These are phyloP conservation scores for Lactarius akahatsu DNA, from an alignment of 768 basidiomycete species.

Conservation along the genomic window DNA sequence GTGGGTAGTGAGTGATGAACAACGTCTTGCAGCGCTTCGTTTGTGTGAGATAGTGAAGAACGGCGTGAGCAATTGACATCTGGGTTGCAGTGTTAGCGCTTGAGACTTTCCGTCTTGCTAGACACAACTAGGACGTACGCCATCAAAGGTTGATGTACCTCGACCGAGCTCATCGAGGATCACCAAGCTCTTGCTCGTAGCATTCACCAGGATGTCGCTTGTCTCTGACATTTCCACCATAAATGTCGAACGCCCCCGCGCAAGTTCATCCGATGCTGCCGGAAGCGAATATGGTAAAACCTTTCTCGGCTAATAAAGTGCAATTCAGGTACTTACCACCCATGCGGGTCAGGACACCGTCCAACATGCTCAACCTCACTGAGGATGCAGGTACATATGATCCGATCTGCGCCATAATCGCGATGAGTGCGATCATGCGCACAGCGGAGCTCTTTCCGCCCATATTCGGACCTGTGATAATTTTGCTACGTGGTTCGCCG, in stretches of 20 bases:
- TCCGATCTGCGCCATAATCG: conserved; percentile 86
- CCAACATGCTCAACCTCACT: conserved; percentile 75
- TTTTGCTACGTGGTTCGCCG: conserved; percentile 51
- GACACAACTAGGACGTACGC: conserved; percentile 38
- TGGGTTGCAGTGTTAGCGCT: conserved; percentile 42
- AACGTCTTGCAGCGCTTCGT: conserved; percentile 66
- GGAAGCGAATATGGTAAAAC: conserved; percentile 11
- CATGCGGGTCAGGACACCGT: conserved; percentile 87
- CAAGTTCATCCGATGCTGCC: conserved; percentile 82
- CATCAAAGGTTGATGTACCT: conserved; percentile 93
- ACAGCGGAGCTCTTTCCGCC: conserved; percentile 87
- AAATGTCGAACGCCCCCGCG: conserved; percentile 86
- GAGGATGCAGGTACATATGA: conserved; percentile 83
- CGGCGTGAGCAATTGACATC: conserved; percentile 88
- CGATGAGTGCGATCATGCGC: conserved; percentile 73
- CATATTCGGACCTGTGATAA: conserved; percentile 87
- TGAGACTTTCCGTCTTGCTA: background rate
- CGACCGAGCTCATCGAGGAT: conserved; percentile 89
- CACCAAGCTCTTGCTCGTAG: conserved; percentile 75
- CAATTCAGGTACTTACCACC: conserved; percentile 53
- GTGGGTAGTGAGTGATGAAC: conserved; percentile 95
- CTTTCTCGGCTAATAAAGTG: conserved; percentile 7
- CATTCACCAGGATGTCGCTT: conserved; percentile 78
- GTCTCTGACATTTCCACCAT: conserved; percentile 98
- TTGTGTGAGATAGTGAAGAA: conserved; percentile 67